Conservation (phyloP, 2,329 filamentous ascomycete species). For the Chaetomium globosum region DNA sequence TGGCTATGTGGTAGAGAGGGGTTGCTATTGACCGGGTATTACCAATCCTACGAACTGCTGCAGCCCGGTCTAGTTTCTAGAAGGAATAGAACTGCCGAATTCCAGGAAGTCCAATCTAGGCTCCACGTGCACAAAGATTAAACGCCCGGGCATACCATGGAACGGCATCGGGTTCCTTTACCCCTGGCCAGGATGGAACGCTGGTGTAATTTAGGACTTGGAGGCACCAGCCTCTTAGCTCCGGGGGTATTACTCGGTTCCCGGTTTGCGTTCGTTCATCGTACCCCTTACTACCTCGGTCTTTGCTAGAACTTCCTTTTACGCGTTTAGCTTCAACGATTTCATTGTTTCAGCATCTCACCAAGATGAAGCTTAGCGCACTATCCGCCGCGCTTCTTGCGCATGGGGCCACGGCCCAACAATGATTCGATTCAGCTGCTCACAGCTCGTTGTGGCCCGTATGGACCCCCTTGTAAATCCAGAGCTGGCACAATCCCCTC, state of each 20-base stretch:
- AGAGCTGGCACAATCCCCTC: conserved; percentile 30
- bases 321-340: background rate
- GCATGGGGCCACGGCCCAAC: conserved; percentile 28
- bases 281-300: background rate
- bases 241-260: background rate
- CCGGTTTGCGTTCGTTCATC: background rate
- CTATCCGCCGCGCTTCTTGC: conserved; percentile 25
- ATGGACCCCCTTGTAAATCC: conserved; percentile 39
- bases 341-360: background rate
- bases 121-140: conserved; percentile 13
- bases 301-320: background rate
- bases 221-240: background rate
- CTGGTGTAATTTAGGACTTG: conserved; percentile 22
- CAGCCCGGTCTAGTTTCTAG: conserved; percentile 3
- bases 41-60: background rate
- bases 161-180: conserved; percentile 23
- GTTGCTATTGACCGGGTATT: conserved; percentile 19
- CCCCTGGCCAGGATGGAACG: conserved; percentile 18
- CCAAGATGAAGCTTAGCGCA: conserved; percentile 26
- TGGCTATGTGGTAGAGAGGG: conserved; percentile 3
- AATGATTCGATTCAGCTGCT: conserved; percentile 41
- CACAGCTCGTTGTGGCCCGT: conserved; percentile 38
- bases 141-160: conserved; percentile 6
- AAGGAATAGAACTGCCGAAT: conserved; percentile 25
- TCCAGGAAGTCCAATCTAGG: conserved; percentile 12